Percentiles rank a stretch among this genome's conserved stretches.
phyloP scores from a whole-genome alignment of 257 asterid species.

The Solanum megistacrolobum region DNA sequence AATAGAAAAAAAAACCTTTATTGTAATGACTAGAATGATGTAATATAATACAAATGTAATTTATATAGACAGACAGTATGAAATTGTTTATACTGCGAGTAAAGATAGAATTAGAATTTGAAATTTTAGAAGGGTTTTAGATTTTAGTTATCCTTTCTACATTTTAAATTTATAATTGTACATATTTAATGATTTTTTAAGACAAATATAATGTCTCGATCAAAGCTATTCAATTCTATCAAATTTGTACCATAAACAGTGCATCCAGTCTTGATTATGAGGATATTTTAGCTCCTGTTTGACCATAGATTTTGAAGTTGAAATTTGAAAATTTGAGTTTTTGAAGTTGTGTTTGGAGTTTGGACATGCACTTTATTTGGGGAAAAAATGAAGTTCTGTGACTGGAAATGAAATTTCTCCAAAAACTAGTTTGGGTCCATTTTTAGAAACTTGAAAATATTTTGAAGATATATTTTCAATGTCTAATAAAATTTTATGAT shows the following conservation, averaged over 20 bases:
- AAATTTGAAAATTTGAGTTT: not conserved
- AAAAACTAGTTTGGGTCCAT: not conserved
- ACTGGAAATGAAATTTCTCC: no score
- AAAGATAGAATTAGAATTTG: not conserved
- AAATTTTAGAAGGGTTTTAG: not conserved
- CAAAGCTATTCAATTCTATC: not conserved
- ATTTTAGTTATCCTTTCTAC: not conserved
- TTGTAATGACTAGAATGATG: not conserved
- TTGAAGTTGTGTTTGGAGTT: not conserved
- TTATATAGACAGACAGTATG: not conserved
- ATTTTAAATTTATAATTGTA: not conserved
- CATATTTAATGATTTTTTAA: not conserved
- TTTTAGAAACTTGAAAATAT: not conserved
- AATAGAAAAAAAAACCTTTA: not conserved
- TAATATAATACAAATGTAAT: not conserved
- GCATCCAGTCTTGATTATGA: not conserved
- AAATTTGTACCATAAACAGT: rapidly evolving
- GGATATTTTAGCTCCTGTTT: not conserved
- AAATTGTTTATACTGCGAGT: not conserved
- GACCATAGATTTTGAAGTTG: no score
- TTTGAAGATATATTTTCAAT: not conserved
- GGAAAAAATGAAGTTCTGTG: no score
- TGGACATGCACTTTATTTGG: no score
- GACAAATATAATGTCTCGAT: not conserved
- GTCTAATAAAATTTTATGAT: not conserved